Evolutionary conservation across 352 stramenopile genomes (phyloP), one percentile per base, ranked within the genome.

Genomic region (Phytophthora agathidicida): DNA sequence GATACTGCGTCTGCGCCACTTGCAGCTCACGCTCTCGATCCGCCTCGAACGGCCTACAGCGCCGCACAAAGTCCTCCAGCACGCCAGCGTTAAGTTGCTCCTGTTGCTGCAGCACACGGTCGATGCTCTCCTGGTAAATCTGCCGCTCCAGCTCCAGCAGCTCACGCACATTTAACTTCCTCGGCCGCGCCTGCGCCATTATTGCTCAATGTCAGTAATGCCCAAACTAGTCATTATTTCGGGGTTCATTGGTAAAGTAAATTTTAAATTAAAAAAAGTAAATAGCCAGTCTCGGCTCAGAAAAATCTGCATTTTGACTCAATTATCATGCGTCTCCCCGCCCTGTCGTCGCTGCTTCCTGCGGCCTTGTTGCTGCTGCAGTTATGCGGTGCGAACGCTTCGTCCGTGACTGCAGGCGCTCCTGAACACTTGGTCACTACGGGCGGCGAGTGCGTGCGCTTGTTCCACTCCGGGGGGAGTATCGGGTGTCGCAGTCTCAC

Each of bases 81-180:
- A 57, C 60, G 10, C 83, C 86, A 3, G 31, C 37, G 16, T 60
- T 49, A 24, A 94, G 69, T 49, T 82, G 35, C 24, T 74, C 47
- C n/a, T 80, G 76, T 44, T 88, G 83, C 32, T 60, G 47, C 33
- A 60, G 41, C 26, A 77, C 73, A n/a, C 73, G 77, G 23, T 92
- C 80, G 39, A 94, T 93, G 56, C 77, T 92, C 41, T 94, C 81
- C 65, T 94, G 81, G 53, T 93, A 93, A 23, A 94, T 71, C 67
- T 89, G 75, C 19, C 79, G 70, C 75, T 94, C 83, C 31, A 93
- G 71, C 65, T 93, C 83, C 58, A 93, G 70, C 64, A 93, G 60
- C 61, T 91, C 73, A 16, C 79, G 80, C 42, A 91, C 83, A 31
- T 79, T 88, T 28, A 85, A 75, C 48, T 65, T 42, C 14, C 36